Percentiles rank a stretch among this genome's conserved stretches.
Evolutionary conservation across 2,329 filamentous ascomycete species (phyloP).

Genomic region (Ophiostoma pallidulum): DNA sequence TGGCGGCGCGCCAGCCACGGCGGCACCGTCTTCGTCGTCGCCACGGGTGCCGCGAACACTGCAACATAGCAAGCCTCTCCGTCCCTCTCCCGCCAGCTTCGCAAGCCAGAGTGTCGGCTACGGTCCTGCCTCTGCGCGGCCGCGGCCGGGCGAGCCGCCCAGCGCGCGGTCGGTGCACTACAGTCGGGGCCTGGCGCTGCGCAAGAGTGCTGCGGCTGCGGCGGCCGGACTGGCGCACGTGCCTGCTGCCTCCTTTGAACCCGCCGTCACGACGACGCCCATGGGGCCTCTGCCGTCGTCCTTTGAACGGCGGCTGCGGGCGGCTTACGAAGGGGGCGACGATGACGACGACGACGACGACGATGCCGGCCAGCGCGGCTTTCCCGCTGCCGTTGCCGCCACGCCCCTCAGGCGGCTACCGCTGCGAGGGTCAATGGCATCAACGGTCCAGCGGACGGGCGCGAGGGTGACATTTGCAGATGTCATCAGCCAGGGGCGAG

Average conservation of each 20-base stretch:
- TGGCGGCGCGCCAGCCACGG: too few species aligned
- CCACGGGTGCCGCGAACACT: neutral
- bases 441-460: neutral
- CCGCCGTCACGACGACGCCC: conserved; percentile 17
- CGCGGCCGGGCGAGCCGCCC: too few species aligned
- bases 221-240: too few species aligned
- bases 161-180: too few species aligned
- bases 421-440: neutral
- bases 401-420: conserved; percentile 6
- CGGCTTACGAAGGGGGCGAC: conserved; percentile 12
- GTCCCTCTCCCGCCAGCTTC: neutral
- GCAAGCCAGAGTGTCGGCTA: neutral
- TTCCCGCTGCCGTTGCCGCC: neutral
- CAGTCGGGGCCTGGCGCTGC: too few species aligned
- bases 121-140: too few species aligned
- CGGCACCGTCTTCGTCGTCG: neutral
- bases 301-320: conserved; percentile 18
- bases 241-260: conserved; percentile 1
- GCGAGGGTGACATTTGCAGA: conserved; percentile 16
- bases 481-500: neutral
- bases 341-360: neutral
- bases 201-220: neutral
- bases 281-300: conserved; percentile 18
- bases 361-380: neutral
- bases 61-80: neutral